A percentile compares a stretch with the other conserved stretches of the same genome.
Evolutionary conservation across 2,329 filamentous ascomycete genomes (phyloP).

Genomic region (Sclerotinia sclerotiorum): DNA sequence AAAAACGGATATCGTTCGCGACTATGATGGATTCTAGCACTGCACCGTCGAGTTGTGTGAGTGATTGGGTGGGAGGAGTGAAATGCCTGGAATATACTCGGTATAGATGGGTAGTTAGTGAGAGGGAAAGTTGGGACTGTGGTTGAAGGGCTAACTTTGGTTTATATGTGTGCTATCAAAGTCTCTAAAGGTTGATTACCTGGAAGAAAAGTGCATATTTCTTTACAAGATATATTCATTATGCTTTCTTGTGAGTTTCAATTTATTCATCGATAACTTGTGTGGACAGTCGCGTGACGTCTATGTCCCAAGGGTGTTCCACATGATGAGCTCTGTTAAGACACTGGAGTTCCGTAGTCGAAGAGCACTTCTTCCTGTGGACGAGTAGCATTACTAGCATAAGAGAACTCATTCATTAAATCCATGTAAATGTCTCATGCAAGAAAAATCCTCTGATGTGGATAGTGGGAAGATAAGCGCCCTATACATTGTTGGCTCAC

Average conservation of each 20-base stretch:
- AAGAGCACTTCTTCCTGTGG: not conserved
- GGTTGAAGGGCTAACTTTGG: not conserved
- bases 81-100: too few species aligned
- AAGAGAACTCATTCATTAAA: not conserved
- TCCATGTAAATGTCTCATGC: not conserved
- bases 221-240: not conserved
- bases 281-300: too few species aligned
- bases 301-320: too few species aligned
- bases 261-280: not conserved
- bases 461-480: not conserved
- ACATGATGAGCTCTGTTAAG: not conserved
- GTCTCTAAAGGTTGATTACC: not conserved
- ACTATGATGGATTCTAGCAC: conserved; percentile 4
- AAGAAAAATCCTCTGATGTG: not conserved
- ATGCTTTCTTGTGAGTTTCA: not conserved
- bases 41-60: not conserved
- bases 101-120: too few species aligned
- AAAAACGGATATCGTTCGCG: not conserved
- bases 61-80: not conserved
- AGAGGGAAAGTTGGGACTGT: not conserved
- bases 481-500: not conserved
- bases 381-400: not conserved
- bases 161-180: not conserved
- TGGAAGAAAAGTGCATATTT: not conserved
- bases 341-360: too few species aligned